Base-by-base conservation (phyloP, 2,329 filamentous ascomycete species). In the Didymella glomerata region DNA sequence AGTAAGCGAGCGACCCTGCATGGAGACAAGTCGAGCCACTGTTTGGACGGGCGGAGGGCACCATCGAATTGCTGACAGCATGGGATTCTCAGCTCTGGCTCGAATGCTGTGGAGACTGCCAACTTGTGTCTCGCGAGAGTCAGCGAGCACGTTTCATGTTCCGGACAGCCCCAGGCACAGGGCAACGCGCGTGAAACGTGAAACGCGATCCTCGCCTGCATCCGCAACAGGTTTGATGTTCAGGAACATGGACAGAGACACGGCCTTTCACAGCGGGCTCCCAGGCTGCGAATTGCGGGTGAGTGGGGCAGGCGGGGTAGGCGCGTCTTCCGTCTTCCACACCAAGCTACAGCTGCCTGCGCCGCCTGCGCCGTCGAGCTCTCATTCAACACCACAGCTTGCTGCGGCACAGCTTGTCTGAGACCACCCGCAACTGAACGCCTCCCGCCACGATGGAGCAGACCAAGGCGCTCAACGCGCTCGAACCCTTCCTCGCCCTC, bases 401-500 rank as follows among this genome's bases (percentile, higher is more conserved):
- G 34, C 34, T 42, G 30, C 24, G 2, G n/a, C 8, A 18, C 22
- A 30, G 34, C 6, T 38, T 7, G 2, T n/a, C 7, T 10, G 27
- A 11, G 18, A 14, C 48, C 20, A 42, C 36, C 24, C 24, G 22
- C 14, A 13, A 9, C 7, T 18, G 11, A 7, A 1, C 13, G 3
- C 13, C n/a, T 4, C n/a, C 11, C 4, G 38, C 45, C 52, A 66
- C n/a, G 46, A 93, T 93, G 91, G 90, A 92, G 80, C 90, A 93
- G 77, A 86, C 81, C 48, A 83, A 83, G 67, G 81, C 80, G 34
- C 79, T 89, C 65, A 87, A 88, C 66, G 86, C 81, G 54, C 81
- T 84, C 11, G 82, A 97, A 83, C 93, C 93, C n/a, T 98, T 94
- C 81, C 82, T 99, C 60, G 90, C 90, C 51, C 90, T 97, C 65